These are phyloP conservation scores for Sugiyamaella neomexicana DNA, from an alignment of 1,139 yeast genomes.

Conservation along the genomic window DNA sequence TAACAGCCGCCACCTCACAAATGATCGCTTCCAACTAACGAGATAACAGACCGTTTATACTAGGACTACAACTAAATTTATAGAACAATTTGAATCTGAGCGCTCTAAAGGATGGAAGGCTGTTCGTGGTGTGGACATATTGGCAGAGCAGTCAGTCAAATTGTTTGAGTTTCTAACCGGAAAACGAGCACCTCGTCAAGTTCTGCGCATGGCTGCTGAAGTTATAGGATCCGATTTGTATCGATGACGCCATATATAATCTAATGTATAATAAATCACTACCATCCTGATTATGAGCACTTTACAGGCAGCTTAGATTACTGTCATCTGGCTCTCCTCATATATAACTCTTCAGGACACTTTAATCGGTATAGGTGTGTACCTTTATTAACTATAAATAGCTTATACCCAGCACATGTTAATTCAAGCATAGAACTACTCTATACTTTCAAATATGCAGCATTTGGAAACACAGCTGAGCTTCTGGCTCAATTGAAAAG, in stretches of 20 bases:
- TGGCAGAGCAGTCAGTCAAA: constrained; percentile 6
- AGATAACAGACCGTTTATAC: background rate
- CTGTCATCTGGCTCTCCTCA: no score
- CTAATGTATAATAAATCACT: background rate
- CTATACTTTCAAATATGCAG: no score
- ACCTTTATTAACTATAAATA: no score
- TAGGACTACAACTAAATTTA: constrained; percentile 5
- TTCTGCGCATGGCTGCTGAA: constrained; percentile 10
- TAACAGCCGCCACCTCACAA: background rate
- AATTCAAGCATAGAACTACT: no score
- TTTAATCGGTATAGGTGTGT: no score
- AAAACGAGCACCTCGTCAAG: constrained; percentile 9
- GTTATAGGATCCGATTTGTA: background rate
- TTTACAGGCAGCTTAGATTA: background rate
- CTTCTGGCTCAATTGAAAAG: no score
- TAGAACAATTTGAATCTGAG: constrained; percentile 7
- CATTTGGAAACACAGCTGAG: no score
- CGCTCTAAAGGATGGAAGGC: constrained; percentile 11
- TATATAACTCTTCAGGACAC: no score
- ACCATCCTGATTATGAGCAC: no score
- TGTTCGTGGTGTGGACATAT: constrained; percentile 10
- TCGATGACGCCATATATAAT: background rate
- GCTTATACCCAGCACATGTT: no score
- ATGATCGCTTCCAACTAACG: background rate
- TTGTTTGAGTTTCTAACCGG: constrained; percentile 14